phyloP scores from a whole-genome alignment of 495 filamentous ascomycete genomes.

The Lasiosphaeris hirsuta region DNA sequence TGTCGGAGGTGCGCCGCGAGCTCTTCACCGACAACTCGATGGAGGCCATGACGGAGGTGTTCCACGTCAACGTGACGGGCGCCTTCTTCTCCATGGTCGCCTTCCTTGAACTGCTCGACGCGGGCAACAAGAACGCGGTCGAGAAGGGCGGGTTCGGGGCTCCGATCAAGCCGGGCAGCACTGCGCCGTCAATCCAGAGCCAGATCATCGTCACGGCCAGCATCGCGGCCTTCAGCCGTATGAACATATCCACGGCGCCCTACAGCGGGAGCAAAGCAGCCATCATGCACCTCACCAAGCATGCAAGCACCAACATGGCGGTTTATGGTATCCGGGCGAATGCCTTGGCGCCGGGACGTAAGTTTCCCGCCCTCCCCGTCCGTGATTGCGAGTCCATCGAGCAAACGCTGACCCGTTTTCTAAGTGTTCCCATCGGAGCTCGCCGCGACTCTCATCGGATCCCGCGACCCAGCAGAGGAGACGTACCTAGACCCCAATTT shows the following conservation, averaged over 20 bases:
- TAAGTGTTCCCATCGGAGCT: conserved; percentile 59
- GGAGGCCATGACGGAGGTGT: conserved; percentile 50
- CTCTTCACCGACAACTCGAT: conserved; percentile 41
- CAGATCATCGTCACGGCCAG: conserved; percentile 52
- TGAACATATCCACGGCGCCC: conserved; percentile 40
- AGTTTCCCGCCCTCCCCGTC: conserved; percentile 37
- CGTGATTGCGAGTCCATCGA: conserved; percentile 28
- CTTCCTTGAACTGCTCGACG: conserved; percentile 63
- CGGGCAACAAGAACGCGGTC: conserved; percentile 53
- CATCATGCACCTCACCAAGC: conserved; percentile 58
- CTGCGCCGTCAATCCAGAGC: conserved; percentile 48
- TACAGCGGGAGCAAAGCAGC: conserved; percentile 64
- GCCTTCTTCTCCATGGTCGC: conserved; percentile 61
- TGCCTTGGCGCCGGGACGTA: conserved; percentile 61
- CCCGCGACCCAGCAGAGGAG: conserved; percentile 42
- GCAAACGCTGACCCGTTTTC: conserved; percentile 1
- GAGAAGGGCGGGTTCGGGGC: conserved; percentile 34
- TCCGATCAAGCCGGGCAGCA: conserved; percentile 16
- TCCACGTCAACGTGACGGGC: conserved; percentile 58
- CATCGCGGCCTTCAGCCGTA: conserved; percentile 52
- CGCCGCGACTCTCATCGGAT: conserved; percentile 35
- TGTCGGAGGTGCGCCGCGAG: conserved; percentile 33
- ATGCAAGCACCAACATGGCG: conserved; percentile 50
- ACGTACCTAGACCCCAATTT: conserved; percentile 25
- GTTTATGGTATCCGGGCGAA: conserved; percentile 58